Evolutionary conservation across 495 filamentous ascomycete genomes (phyloP), one percentile per base, ranked within the genome.

Genomic region (Aspergillus wentii): DNA sequence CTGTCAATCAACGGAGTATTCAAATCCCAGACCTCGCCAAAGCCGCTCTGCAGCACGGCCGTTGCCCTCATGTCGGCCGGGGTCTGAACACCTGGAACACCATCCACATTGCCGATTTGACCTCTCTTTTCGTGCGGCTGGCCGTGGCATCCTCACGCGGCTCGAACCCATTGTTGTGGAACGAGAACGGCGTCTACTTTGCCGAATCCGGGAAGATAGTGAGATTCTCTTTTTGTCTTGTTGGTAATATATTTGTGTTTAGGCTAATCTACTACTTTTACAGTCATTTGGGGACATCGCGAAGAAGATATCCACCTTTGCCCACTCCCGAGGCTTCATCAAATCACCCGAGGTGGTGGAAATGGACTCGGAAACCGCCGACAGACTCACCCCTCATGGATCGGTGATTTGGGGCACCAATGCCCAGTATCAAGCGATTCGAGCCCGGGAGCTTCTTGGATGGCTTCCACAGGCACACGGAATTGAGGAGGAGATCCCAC

Each of bases 91-190:
- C 64, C 26, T 85, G 83, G 80, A 74, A 76, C 31, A 71, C 76
- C 39, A 69, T 85, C 21, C 72, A 85, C 52, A 57, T 87, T 17
- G 55, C 69, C 11, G 83, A 86, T 52, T 60, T 87, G 4, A 66
- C 67, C 23, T 59, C 60, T 14, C 54, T 80, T 25, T 82, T 75
- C 50, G 53, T 84, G 11, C 46, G 54, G 16, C 64, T 51, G 25
- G 38, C 83, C 15, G 69, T 75, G 10, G 75, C 80, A 29, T 72
- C 75, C 14, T 4, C 38, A 41, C 5, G 64, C 57, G 8, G 68
- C 61, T 6, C 54, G 58, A 4, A 55, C 63, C 8, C 74, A 75
- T 23, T 68, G 76, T 13, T 49, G n/a, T 87, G 80, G 71, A 80
- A 76, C 1, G 51, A 60, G 11, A 63, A 78, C 38, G 80, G 70